These are phyloP conservation scores for Trebouxia sp. DNA, from an alignment of 139 green algal species.

Conservation along the genomic window DNA sequence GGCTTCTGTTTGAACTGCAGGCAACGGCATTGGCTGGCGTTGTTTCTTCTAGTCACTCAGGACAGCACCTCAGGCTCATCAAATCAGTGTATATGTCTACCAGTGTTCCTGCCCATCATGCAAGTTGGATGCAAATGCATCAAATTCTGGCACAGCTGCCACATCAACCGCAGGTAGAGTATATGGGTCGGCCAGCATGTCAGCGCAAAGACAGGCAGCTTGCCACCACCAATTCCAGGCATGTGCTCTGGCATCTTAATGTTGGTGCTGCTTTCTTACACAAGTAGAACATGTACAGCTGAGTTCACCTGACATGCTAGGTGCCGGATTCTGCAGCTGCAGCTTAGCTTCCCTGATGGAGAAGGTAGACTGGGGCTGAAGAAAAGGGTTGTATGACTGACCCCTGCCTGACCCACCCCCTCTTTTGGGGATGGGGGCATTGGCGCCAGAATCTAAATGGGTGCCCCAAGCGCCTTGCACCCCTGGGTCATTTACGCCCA, in stretches of 20 bases:
- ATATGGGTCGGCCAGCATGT: no score
- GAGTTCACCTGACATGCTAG: background rate
- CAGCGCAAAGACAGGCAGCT: no score
- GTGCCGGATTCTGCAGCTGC: background rate
- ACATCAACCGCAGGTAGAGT: no score
- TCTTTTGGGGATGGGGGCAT: background rate
- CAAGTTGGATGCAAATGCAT: no score
- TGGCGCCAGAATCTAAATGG: constrained; percentile 10
- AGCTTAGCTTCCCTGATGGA: constrained; percentile 9
- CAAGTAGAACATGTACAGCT: background rate
- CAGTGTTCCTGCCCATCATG: no score
- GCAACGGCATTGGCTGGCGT: background rate
- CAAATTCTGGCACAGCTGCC: no score
- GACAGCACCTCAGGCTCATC: no score
- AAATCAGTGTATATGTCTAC: no score
- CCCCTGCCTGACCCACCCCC: background rate
- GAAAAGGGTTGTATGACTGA: constrained; percentile 4
- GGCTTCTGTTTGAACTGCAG: background rate
- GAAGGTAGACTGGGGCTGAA: background rate
- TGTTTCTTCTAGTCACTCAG: no score
- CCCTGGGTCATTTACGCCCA: background rate
- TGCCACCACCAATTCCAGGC: no score
- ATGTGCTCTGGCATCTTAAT: no score
- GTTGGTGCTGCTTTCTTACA: no score
- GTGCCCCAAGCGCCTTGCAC: background rate